Evolutionary conservation across 2,329 filamentous ascomycete species (phyloP), one percentile per base, ranked within the genome.

Genomic region (Xylaria sp.): DNA sequence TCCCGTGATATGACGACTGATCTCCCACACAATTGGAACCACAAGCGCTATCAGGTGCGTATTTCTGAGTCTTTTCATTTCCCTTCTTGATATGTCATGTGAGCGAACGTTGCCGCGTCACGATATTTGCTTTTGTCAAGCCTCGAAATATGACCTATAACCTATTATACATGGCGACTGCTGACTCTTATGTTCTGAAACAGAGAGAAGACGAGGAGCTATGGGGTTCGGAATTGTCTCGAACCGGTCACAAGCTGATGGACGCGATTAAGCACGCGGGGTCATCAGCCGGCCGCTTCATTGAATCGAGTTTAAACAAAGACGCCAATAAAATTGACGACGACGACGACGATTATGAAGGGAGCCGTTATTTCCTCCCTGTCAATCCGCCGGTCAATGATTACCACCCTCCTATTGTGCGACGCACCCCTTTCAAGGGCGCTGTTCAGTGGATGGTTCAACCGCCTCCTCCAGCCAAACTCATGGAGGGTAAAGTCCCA

Each of bases 391-490:
- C 92, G 3, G 90, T 97, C 75, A 96, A 97, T 81, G 93, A 97
- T 70, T 88, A 94, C 68, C 93, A 97, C 78, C 93, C 93, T 5
- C 93, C 94, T 2, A 91, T 97, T 61, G 92, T 96, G 70, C 93
- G 89, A 79, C 93, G 90, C 81, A 91, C 88, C 66, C 92, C 90
- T 46, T 90, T 88, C 78, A 89, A 84, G 76, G 89, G 90, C 64
- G 93, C 92, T 69, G 91, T 92, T 64, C 87, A 87, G 76, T 98
- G 94, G 94, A 97, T 98, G 94, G 84, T 97, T 61, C 93, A 97
- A 77, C 94, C 94, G 1, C 94, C 94, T 1, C 94, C 94, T n/a
- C 89, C 91, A 41, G 94, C 94, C 66, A 94, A 91, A 79, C 86
- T 97, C 69, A 98, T 98, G 94, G 92, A 92, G 72, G 94, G 94